phyloP scores from a whole-genome alignment of 2,329 filamentous ascomycete genomes.

The Huntiella moniliformis region DNA sequence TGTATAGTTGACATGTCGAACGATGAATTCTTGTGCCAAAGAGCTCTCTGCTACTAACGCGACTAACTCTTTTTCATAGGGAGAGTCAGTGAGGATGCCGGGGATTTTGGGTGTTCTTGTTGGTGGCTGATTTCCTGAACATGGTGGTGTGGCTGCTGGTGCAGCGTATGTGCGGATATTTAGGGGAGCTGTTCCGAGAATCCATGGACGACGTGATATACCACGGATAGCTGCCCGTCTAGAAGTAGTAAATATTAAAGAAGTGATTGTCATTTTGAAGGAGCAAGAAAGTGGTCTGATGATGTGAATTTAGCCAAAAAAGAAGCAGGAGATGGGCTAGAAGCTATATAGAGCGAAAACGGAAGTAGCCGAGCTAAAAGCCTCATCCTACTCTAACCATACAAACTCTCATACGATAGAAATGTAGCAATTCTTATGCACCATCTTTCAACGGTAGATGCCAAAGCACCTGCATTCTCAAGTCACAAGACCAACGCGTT shows the following conservation, averaged over 20 bases:
- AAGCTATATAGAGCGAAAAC: no score
- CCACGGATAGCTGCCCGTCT: not conserved
- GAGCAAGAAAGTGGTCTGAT: not conserved
- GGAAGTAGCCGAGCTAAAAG: no score
- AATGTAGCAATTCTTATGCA: no score
- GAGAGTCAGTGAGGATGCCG: slow-evolving; percentile 1
- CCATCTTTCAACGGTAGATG: no score
- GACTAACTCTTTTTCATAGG: slow-evolving; percentile 3
- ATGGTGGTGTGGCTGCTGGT: not conserved
- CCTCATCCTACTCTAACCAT: no score
- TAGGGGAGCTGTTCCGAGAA: not conserved
- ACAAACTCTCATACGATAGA: no score
- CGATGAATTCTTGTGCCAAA: not conserved
- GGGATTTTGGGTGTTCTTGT: not conserved
- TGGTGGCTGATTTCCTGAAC: not conserved
- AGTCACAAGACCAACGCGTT: no score
- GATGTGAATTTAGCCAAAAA: not conserved
- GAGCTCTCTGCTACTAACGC: not conserved
- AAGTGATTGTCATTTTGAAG: not conserved
- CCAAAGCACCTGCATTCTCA: no score
- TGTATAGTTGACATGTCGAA: not conserved
- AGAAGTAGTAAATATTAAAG: not conserved
- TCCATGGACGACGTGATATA: not conserved
- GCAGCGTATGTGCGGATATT: not conserved
- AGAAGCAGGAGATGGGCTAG: not conserved